These are phyloP conservation scores for Hypoxylon sp. DNA, from an alignment of 2,329 filamentous ascomycete genomes.

Conservation along the genomic window DNA sequence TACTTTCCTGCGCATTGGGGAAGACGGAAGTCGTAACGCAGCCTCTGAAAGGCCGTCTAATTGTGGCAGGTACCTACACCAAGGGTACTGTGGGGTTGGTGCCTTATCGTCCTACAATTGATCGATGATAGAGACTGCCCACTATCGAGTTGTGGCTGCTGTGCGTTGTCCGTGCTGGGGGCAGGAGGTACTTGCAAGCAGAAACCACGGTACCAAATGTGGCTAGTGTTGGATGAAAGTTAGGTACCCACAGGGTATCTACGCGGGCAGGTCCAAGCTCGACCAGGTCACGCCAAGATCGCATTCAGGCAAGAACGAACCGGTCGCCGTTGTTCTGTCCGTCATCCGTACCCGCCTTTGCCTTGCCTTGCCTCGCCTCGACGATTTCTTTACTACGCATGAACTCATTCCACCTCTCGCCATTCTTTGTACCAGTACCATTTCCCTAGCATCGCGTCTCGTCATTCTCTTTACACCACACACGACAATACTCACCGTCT, in stretches of 20 bases:
- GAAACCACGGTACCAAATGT: slow-evolving; percentile 21
- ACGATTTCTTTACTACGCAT: slow-evolving; percentile 41
- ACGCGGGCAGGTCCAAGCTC: not conserved
- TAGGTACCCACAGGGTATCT: slow-evolving; percentile 12
- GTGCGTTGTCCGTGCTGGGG: not conserved
- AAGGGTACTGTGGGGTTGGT: no score
- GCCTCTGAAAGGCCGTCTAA: not conserved
- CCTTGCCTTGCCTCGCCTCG: slow-evolving; percentile 44
- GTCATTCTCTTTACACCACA: slow-evolving; percentile 28
- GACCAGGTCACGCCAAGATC: slow-evolving; percentile 36
- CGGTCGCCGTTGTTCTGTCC: slow-evolving; percentile 39
- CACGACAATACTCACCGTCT: slow-evolving; percentile 14
- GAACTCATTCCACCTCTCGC: slow-evolving; percentile 43
- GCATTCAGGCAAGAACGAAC: slow-evolving; percentile 37
- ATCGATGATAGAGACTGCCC: no score
- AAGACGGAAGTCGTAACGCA: not conserved
- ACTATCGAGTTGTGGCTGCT: slow-evolving; percentile 17
- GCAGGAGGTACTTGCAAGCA: not conserved
- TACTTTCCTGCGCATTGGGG: not conserved
- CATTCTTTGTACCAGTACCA: slow-evolving; percentile 43
- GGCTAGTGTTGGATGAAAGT: slow-evolving; percentile 26
- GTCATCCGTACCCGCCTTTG: slow-evolving; percentile 43
- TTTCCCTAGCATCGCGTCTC: slow-evolving; percentile 39
- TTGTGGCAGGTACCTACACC: not conserved
- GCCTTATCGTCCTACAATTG: no score